These are phyloP conservation scores for Nicotiana benthamiana DNA, from an alignment of 257 asterid genomes.

Conservation along the genomic window DNA sequence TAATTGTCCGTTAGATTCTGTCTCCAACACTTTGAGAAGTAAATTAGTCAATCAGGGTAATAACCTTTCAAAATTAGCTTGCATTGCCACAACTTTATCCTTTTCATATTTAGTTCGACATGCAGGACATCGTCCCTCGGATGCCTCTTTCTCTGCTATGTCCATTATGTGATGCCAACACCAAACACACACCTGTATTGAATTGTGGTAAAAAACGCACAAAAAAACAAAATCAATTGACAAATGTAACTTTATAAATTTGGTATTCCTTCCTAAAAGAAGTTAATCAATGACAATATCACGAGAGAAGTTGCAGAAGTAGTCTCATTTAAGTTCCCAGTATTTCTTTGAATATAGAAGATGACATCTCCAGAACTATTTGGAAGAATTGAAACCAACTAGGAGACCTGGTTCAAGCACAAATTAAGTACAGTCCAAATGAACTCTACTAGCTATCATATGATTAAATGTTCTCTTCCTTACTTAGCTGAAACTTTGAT, in stretches of 20 bases:
- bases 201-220: background rate
- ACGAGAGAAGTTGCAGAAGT: background rate
- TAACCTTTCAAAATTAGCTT: constrained; percentile 73
- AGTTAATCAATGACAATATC: background rate
- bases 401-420: background rate
- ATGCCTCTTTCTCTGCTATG: constrained; percentile 84
- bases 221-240: background rate
- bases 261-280: background rate
- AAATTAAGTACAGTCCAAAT: background rate
- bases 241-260: background rate
- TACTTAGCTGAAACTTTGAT: background rate
- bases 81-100: constrained; percentile 78
- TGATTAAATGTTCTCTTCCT: background rate
- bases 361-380: background rate
- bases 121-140: constrained; percentile 94
- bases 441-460: background rate
- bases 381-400: background rate
- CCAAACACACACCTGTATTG: constrained; percentile 79
- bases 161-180: constrained; percentile 97
- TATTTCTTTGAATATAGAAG: background rate
- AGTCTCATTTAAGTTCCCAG: background rate
- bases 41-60: constrained; percentile 6
- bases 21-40: constrained; percentile 7
- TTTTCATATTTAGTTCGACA: constrained; percentile 76
- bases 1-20: constrained; percentile 1